Percentiles rank a stretch among this genome's conserved stretches.
phyloP scores from a whole-genome alignment of 2,329 filamentous ascomycete species.

The Colletotrichum eleusines region DNA sequence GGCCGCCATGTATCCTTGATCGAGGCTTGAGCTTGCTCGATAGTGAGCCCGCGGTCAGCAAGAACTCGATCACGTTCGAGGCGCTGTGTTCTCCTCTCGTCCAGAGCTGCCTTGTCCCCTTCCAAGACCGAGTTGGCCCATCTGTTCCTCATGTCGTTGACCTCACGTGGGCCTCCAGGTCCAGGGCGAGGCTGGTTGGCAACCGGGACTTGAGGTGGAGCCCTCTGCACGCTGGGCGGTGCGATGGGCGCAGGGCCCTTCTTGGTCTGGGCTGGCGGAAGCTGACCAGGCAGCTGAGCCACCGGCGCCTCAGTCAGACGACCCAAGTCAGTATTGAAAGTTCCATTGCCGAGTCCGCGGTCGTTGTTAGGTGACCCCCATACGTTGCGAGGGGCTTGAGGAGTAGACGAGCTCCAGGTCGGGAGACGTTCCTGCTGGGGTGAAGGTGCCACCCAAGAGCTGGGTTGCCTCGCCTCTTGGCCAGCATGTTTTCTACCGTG shows the following conservation, averaged over 20 bases:
- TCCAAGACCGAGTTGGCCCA: slow-evolving; percentile 59
- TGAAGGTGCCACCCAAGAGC: slow-evolving; percentile 43
- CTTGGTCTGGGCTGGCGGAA: slow-evolving; percentile 46
- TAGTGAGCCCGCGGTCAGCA: slow-evolving; percentile 57
- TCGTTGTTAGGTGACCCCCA: slow-evolving; percentile 82
- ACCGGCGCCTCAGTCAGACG: slow-evolving; percentile 57
- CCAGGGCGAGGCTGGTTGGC: slow-evolving; percentile 17
- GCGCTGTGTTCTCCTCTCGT: slow-evolving; percentile 54
- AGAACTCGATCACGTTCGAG: slow-evolving; percentile 59
- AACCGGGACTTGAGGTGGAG: slow-evolving; percentile 37
- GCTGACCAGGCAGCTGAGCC: slow-evolving; percentile 43
- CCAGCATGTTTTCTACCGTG: slow-evolving; percentile 42
- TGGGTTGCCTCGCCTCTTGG: slow-evolving; percentile 42
- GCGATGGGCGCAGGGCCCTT: slow-evolving; percentile 61
- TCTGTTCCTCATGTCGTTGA: slow-evolving; percentile 48
- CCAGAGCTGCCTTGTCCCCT: slow-evolving; percentile 59
- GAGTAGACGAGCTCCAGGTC: slow-evolving; percentile 62
- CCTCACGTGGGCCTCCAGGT: slow-evolving; percentile 22
- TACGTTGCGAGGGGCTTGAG: slow-evolving; percentile 69
- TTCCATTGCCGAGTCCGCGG: slow-evolving; percentile 81
- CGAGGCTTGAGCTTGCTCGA: slow-evolving; percentile 59
- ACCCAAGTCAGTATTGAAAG: slow-evolving; percentile 74
- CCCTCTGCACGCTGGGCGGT: slow-evolving; percentile 48
- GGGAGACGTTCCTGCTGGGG: slow-evolving; percentile 61
- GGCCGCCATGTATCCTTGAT: slow-evolving; percentile 69